Conservation (phyloP, 805 yeast species). For the Wickerhamiella spandovensis region DNA sequence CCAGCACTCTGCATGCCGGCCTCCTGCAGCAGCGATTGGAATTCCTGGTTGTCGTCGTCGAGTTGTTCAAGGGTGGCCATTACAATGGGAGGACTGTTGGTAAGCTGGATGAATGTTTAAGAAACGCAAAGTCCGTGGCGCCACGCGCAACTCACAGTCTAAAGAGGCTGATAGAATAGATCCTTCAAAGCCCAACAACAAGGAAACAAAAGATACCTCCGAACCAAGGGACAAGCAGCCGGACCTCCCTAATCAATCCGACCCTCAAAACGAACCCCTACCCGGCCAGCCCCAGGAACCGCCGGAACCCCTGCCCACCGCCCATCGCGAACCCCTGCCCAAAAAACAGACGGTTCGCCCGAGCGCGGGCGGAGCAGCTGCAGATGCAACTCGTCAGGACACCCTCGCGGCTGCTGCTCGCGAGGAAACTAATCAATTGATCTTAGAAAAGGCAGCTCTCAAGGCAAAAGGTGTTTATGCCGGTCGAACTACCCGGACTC, state of each 20-base stretch:
- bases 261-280: neutral
- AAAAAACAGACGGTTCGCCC: too few relatives aligned
- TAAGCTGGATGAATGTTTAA: constrained; percentile 1
- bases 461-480: neutral
- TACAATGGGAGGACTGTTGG: neutral
- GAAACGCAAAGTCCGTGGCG: neutral
- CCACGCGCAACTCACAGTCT: too few relatives aligned
- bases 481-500: neutral
- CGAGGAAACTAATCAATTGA: neutral
- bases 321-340: too few relatives aligned
- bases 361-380: too few relatives aligned
- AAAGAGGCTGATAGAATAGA: too few relatives aligned
- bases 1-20: constrained; percentile 63
- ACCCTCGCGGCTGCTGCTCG: neutral
- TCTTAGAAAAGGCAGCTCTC: neutral
- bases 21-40: constrained; percentile 34
- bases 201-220: too few relatives aligned
- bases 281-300: neutral
- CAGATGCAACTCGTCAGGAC: neutral
- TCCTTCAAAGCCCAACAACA: too few relatives aligned
- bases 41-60: neutral
- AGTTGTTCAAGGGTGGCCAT: neutral
- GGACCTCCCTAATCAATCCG: neutral
- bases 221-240: neutral
- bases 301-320: neutral